phyloP scores from a whole-genome alignment of 805 yeast genomes.

The Candida sphagnicola region DNA sequence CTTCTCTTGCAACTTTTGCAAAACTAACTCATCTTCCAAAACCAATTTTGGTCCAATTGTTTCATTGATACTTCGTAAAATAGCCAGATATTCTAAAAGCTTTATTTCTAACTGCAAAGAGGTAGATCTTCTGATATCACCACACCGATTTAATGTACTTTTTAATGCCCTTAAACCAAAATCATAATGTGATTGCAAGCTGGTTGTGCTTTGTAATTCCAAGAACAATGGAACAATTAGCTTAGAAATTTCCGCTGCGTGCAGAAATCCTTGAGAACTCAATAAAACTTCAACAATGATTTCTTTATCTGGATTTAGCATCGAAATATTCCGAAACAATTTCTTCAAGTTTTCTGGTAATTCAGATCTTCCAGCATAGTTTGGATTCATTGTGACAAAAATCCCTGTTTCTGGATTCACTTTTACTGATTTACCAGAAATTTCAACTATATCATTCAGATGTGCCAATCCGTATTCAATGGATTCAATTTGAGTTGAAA shows the following conservation, averaged over 20 bases:
- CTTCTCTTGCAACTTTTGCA: conserved; percentile 18
- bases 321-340: conserved; percentile 70
- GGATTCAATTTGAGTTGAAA: conserved; percentile 71
- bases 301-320: conserved; percentile 67
- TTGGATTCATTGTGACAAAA: conserved; percentile 90
- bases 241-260: conserved; percentile 42
- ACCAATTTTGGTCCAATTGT: conserved; percentile 67
- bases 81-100: conserved; percentile 23
- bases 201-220: conserved; percentile 34
- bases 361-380: conserved; percentile 74
- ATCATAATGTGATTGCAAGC: conserved; percentile 74
- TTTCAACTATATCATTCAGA: conserved; percentile 23
- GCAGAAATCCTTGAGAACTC: conserved; percentile 63
- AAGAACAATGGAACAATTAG: conserved; percentile 54
- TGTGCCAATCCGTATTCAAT: conserved; percentile 55
- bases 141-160: conserved; percentile 57
- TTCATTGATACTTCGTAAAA: conserved; percentile 53
- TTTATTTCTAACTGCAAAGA: conserved; percentile 7
- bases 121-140: conserved; percentile 29
- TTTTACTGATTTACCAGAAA: conserved; percentile 38
- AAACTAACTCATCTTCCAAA: conserved; percentile 44
- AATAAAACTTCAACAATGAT: conserved; percentile 70
- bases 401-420: conserved; percentile 58
- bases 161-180: conserved; percentile 86
- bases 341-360: conserved; percentile 84